Evolutionary conservation across 768 basidiomycete species (phyloP), one percentile per base, ranked within the genome.

Genomic region (Lactarius sanguifluus): DNA sequence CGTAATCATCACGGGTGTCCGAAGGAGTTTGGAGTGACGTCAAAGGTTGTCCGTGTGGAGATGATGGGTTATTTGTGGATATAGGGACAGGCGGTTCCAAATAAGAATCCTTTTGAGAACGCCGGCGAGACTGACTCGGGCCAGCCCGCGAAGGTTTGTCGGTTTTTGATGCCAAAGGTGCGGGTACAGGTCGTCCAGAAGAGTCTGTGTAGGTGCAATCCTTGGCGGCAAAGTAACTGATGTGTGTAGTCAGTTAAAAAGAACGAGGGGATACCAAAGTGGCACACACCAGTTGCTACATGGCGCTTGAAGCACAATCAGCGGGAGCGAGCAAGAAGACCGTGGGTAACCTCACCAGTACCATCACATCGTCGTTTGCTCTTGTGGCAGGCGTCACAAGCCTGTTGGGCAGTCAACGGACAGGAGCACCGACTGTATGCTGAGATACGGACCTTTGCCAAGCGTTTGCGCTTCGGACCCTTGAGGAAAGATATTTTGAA

Each of bases 331-430:
- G 64, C 56, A 54, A 23, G 62, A 45, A 59, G 32, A 28, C 47
- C 56, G 23, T 34, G 58, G 38, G 62, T 64, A 59, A 79, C 86
- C 65, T 67, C 28, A 88, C 89, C 86, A 67, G 88, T 90, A 38
- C 90, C 90, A 76, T 92, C 90, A 77, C 91, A 92, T 57, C 91
- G 85, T 30, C 91, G 85, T 74, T 93, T 93, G 77, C 86, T 88
- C 76, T 89, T 91, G 74, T 93, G 92, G 75, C 91, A 93, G 61
- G 89, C 87, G 76, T 91, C 89, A 76, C 91, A 92, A 58, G 91
- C 83, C 83, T 84, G 64, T 40, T n/a, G 57, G 59, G 30, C 34
- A 50, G 65, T 64, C 43, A 59, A 43, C 18, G 5, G 13, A 38
- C 20, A 10, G 12, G 59, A 10, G 20, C 60, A 38, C 59, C 36